Conservation (phyloP, 495 filamentous ascomycete species). For the Sordaria brevicollis region DNA sequence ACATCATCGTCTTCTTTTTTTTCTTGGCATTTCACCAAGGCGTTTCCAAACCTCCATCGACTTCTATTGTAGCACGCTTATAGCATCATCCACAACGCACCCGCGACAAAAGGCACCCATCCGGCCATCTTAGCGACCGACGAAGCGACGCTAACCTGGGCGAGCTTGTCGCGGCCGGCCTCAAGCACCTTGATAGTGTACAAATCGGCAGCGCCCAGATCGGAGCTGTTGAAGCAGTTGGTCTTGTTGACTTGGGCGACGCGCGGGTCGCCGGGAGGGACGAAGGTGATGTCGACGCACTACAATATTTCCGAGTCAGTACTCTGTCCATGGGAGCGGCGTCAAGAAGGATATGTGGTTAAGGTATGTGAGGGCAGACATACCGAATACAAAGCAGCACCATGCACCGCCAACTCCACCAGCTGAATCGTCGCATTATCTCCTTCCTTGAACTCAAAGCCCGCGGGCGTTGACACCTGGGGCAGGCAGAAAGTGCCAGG, state of each 20-base stretch:
- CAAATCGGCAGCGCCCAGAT: conserved; percentile 64
- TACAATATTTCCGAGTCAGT: conserved; percentile 30
- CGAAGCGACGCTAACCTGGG: conserved; percentile 7
- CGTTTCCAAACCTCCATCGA: too few relatives aligned
- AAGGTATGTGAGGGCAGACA: too few relatives aligned
- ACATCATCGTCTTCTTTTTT: not conserved
- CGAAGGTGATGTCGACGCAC: conserved; percentile 85
- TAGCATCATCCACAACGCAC: conserved; percentile 25
- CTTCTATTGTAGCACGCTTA: too few relatives aligned
- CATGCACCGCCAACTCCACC: conserved; percentile 80
- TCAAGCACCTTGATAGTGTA: conserved; percentile 47
- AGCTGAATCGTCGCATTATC: conserved; percentile 94
- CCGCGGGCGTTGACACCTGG: conserved; percentile 76
- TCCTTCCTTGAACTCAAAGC: conserved; percentile 60
- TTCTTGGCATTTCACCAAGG: not conserved
- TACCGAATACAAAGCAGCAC: conserved; percentile 86
- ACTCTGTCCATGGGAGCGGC: not conserved
- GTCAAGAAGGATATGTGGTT: too few relatives aligned
- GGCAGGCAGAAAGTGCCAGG: conserved; percentile 82
- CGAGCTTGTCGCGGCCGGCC: conserved; percentile 17
- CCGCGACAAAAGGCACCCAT: conserved; percentile 26
- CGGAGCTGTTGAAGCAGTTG: conserved; percentile 78
- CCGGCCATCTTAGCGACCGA: conserved; percentile 15
- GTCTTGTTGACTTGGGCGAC: conserved; percentile 59
- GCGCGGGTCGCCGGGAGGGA: conserved; percentile 52